Percentiles rank a stretch among this genome's conserved stretches.
Evolutionary conservation across 78 protist species (phyloP).

Genomic region (Pigoraptor vietnamica): DNA sequence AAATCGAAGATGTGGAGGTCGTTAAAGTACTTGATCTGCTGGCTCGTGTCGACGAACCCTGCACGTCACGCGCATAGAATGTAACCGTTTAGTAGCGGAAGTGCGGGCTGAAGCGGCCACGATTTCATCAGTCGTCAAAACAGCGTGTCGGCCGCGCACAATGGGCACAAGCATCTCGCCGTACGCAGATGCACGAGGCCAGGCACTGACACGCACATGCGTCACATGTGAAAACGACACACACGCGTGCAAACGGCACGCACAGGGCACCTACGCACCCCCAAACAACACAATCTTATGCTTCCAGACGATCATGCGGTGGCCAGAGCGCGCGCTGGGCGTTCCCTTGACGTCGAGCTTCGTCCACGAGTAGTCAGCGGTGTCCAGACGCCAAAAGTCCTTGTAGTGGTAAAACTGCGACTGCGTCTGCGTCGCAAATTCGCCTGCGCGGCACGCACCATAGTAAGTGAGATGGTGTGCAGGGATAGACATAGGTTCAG

Average conservation of each 20-base stretch:
- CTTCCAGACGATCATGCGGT: conserved; percentile 22
- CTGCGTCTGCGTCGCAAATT: background rate
- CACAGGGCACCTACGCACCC: too few relatives aligned
- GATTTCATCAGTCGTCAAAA: too few relatives aligned
- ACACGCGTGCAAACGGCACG: too few relatives aligned
- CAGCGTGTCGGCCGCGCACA: too few relatives aligned
- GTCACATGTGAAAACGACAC: too few relatives aligned
- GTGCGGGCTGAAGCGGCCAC: too few relatives aligned
- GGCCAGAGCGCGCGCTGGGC: conserved; percentile 8
- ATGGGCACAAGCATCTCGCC: too few relatives aligned
- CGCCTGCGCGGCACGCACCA: background rate
- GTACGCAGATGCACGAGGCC: too few relatives aligned
- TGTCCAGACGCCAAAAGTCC: background rate
- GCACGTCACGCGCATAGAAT: background rate
- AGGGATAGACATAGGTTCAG: too few relatives aligned
- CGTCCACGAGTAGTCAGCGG: background rate
- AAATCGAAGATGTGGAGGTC: conserved; percentile 14
- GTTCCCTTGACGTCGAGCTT: background rate
- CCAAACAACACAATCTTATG: conserved; percentile 7
- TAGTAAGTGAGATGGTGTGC: too few relatives aligned
- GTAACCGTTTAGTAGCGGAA: background rate
- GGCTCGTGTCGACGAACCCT: conserved; percentile 15
- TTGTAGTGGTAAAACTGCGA: background rate
- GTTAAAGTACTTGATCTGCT: conserved; percentile 1
- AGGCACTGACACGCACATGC: too few relatives aligned